Base-by-base conservation (phyloP, 2,329 filamentous ascomycete genomes). In the Colletotrichum zoysiae region DNA sequence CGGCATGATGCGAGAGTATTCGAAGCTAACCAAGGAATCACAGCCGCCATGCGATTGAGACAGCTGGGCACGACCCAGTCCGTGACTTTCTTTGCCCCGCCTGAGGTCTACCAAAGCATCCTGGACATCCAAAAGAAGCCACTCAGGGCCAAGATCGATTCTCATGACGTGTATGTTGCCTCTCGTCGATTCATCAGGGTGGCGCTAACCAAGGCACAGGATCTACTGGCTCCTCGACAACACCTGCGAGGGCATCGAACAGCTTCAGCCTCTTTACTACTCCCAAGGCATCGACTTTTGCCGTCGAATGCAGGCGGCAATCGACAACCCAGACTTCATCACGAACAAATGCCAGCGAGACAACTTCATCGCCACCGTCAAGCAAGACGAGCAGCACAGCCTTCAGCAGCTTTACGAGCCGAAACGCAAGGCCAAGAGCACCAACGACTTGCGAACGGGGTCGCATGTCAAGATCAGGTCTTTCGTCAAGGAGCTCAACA, bases 11-110 rank as follows among this genome's bases (percentile, higher is more conserved):
- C 9, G 14, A n/a, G 18, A 2, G 3, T 6, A 0, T 26, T 46
- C 23, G 12, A 30, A 9, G n/a, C n/a, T 75, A 42, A 74, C 26
- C 2, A 12, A 5, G 14, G 1, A 14, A 50, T 5, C 1, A 33
- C 71, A 88, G 90, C 90, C 65, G 89, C 90, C 0, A 92, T 93
- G 90, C 81, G 91, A 70, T 78, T 93, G 0, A 84, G 91, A 1
- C 87, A 91, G 57, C 81, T 93, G 0, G 81, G 79, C 0, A 82
- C 84, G 0, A 87, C 87, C 0, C 90, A 92, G 67, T 87, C 86
- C 0, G 77, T 92, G 0, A 79, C 80, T 9, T 88, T 91, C 60
- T 84, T 89, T 26, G 85, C 86, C 0, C 88, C 90, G 0, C 87
- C 86, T 0, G 90, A 92, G 75, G 89, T 92, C 0, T 84, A 91